Percentiles rank a stretch among this genome's conserved stretches.
phyloP scores from a whole-genome alignment of 2,329 filamentous ascomycete species.

The Aspergillus costaricaensis region DNA sequence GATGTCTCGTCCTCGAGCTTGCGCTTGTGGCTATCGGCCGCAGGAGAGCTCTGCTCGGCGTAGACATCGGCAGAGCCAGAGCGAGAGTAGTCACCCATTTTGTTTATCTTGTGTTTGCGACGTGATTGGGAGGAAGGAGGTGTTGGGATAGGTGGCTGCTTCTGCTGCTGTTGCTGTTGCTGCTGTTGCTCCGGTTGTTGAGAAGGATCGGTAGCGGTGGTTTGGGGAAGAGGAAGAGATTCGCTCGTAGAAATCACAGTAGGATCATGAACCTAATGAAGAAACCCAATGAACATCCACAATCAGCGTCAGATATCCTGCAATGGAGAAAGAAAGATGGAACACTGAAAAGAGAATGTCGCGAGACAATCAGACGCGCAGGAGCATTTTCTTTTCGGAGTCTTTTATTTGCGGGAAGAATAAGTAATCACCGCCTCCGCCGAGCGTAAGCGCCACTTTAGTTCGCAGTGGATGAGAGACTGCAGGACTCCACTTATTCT shows the following conservation, averaged over 20 bases:
- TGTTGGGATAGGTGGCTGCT: not conserved
- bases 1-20: constrained; percentile 28
- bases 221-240: not conserved
- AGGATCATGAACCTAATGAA: not conserved
- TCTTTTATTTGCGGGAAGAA: too few relatives aligned
- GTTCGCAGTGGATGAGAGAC: too few relatives aligned
- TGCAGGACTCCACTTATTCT: too few relatives aligned
- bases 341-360: not conserved
- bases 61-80: not conserved
- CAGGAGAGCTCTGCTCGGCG: constrained; percentile 1
- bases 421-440: constrained; percentile 3
- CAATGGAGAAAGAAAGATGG: not conserved
- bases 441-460: not conserved
- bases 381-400: too few relatives aligned
- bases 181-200: not conserved
- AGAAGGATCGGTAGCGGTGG: not conserved
- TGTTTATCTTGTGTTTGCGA: not conserved
- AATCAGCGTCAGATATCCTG: not conserved
- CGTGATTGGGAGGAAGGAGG: not conserved
- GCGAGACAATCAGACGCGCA: too few relatives aligned
- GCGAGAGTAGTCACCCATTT: constrained; percentile 6
- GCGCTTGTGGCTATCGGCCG: constrained; percentile 29
- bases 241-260: not conserved
- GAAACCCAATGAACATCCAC: too few relatives aligned
- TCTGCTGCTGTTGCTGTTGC: too few relatives aligned